Evolutionary conservation across 2,329 filamentous ascomycete species (phyloP), one percentile per base, ranked within the genome.

Genomic region (Sodiomyces alkalinus): DNA sequence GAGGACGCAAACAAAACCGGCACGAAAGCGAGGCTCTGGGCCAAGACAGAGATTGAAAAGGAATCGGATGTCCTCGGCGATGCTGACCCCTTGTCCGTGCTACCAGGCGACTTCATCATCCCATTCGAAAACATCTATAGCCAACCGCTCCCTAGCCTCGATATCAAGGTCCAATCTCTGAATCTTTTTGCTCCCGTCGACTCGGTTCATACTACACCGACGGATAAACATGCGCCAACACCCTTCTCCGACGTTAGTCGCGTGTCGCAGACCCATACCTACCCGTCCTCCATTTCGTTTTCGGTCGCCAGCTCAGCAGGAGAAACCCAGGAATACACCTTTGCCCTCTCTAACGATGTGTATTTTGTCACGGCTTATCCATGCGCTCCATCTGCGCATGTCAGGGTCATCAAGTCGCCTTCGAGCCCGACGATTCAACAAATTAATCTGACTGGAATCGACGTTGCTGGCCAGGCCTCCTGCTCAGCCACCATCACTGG

Each of bases 281-380:
- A 57, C 28, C 45, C 51, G n/a, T 55, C 59, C 5, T 48, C 54
- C 5, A 32, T 56, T 5, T 39, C 49, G 5, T 64, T 64, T 36
- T 46, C 44, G 2, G 49, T 63, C 4, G 30, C 28, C 7, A 49
- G 49, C 9, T 47, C 55, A 19, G 57, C 59, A 17, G 49, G 54
- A 3, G 42, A 48, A 3, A 51, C 55, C 1, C 51, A 57, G 24
- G 51, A 60, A 31, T 39, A 60, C 29, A 55, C 53, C 2, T 57
- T 63, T 28, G 41, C 57, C 1, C 47, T 79, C 7, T 48, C 51
- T 5, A 65, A 71, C 37, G 72, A 78, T 33, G 59, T 76, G 14
- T 65, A 64, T 39, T 78, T 78, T 43, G 67, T 76, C 12, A 76
- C 74, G 1, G 71, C 71, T 1, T 70, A 76, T 38, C 74, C 74